phyloP scores from a whole-genome alignment of 495 filamentous ascomycete species.

The Penicillium verhagenii region DNA sequence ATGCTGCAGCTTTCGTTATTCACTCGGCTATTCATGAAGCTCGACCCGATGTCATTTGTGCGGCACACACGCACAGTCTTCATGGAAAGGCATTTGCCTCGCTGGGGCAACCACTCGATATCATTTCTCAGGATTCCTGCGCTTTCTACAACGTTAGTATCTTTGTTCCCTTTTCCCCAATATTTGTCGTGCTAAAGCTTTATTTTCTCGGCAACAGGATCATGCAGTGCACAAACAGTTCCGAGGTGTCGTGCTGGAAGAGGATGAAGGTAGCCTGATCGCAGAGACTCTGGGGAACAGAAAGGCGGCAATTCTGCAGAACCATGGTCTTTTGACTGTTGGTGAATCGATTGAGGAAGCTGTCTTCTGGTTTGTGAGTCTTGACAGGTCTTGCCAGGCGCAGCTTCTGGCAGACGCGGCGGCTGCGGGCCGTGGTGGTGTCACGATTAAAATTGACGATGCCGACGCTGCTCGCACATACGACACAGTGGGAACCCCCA shows the following conservation, averaged over 20 bases:
- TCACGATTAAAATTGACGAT: slow-evolving; percentile 65
- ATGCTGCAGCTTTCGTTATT: slow-evolving; percentile 68
- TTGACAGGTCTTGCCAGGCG: slow-evolving; percentile 75
- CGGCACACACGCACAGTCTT: slow-evolving; percentile 70
- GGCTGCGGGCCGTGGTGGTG: slow-evolving; percentile 59
- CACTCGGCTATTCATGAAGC: slow-evolving; percentile 67
- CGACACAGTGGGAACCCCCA: slow-evolving; percentile 59
- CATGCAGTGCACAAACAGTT: slow-evolving; percentile 64
- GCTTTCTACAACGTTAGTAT: slow-evolving; percentile 57
- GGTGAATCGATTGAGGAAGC: slow-evolving; percentile 57
- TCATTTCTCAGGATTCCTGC: slow-evolving; percentile 70
- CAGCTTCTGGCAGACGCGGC: slow-evolving; percentile 77
- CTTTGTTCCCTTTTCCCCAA: background rate
- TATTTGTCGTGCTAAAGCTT: background rate
- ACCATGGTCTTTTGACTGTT: slow-evolving; percentile 63
- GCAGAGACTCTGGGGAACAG: slow-evolving; percentile 60
- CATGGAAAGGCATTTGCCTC: slow-evolving; percentile 69
- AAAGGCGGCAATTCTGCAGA: slow-evolving; percentile 70
- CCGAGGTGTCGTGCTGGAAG: slow-evolving; percentile 70
- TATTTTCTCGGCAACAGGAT: slow-evolving; percentile 42
- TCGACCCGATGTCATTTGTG: slow-evolving; percentile 69
- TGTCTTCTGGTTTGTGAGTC: slow-evolving; percentile 72
- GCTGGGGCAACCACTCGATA: slow-evolving; percentile 66
- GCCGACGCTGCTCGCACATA: slow-evolving; percentile 68
- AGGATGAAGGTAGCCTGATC: slow-evolving; percentile 68